Evolutionary conservation across 2,329 filamentous ascomycete genomes (phyloP).

Genomic region (Plectosphaerella plurivora): DNA sequence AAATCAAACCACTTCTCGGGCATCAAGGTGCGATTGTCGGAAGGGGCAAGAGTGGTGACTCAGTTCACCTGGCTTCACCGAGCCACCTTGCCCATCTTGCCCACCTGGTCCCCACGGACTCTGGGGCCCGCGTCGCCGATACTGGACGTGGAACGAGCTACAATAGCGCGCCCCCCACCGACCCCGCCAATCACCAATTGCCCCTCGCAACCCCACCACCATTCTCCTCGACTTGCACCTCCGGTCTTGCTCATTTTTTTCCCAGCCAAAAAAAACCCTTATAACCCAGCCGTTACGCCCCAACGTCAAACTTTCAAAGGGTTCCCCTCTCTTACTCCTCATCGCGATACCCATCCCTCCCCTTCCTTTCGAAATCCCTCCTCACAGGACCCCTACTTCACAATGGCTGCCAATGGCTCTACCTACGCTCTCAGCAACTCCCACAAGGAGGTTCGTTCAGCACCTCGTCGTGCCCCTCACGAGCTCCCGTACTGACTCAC

Average conservation of each 20-base stretch:
- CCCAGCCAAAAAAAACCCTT: slow-evolving; percentile 8
- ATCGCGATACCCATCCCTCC: slow-evolving; percentile 5
- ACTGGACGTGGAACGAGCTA: no score
- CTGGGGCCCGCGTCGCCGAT: no score
- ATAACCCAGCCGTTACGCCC: slow-evolving; percentile 7
- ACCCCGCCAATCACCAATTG: slow-evolving; percentile 3
- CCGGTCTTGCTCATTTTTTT: slow-evolving; percentile 10
- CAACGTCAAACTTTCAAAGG: neutral
- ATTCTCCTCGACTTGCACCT: slow-evolving; percentile 1
- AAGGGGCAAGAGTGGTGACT: no score
- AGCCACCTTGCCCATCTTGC: no score
- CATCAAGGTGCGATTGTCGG: no score
- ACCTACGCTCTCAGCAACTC: slow-evolving; percentile 49
- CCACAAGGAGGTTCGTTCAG: slow-evolving; percentile 47
- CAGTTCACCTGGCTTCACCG: no score
- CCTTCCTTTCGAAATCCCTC: slow-evolving; percentile 1
- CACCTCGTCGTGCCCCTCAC: slow-evolving; percentile 2
- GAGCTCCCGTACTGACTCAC: slow-evolving; percentile 25
- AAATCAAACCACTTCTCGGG: no score
- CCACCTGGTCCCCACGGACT: no score
- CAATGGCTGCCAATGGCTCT: slow-evolving; percentile 35
- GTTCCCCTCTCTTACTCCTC: slow-evolving; percentile 8
- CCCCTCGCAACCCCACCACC: slow-evolving; percentile 3
- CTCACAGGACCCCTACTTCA: slow-evolving; percentile 12
- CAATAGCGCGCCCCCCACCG: neutral